Conservation (phyloP, 371 early-diverging fungal genomes). For the Apophysomyces trapeziformis region DNA sequence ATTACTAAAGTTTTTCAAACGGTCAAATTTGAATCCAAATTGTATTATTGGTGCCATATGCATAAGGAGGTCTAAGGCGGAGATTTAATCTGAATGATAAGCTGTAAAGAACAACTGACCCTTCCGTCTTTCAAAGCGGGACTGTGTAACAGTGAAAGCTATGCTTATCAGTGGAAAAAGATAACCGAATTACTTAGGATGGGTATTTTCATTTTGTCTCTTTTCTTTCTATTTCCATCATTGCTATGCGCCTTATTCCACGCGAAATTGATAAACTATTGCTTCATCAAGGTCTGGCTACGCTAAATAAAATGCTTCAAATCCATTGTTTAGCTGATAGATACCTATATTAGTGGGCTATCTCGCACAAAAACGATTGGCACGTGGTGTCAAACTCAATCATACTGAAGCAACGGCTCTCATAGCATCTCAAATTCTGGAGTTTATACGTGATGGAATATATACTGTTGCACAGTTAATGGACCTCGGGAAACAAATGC, state of each 20-base stretch:
- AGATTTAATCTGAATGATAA: background rate
- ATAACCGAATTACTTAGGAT: slow-evolving; percentile 4
- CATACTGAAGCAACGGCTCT: slow-evolving; percentile 85
- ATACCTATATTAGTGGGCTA: slow-evolving; percentile 60
- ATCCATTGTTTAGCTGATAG: background rate
- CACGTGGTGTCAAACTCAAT: slow-evolving; percentile 86
- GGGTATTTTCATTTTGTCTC: slow-evolving; percentile 7
- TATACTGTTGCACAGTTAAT: slow-evolving; percentile 88
- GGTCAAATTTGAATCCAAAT: too few relatives aligned
- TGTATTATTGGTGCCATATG: too few relatives aligned
- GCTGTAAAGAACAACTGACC: background rate
- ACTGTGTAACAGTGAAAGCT: slow-evolving; percentile 1
- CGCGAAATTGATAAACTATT: slow-evolving; percentile 91
- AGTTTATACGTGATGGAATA: slow-evolving; percentile 86
- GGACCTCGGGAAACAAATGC: slow-evolving; percentile 83
- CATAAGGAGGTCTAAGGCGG: background rate
- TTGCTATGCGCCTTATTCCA: slow-evolving; percentile 73
- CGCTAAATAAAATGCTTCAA: background rate
- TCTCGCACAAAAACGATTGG: slow-evolving; percentile 89
- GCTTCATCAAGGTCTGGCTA: slow-evolving; percentile 35
- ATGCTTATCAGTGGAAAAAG: background rate
- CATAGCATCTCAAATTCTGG: slow-evolving; percentile 82
- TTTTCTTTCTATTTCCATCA: slow-evolving; percentile 10
- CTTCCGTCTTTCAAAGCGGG: background rate
- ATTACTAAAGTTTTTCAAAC: too few relatives aligned